These are phyloP conservation scores for Candida andamanensis DNA, from an alignment of 805 yeast species.

Conservation along the genomic window DNA sequence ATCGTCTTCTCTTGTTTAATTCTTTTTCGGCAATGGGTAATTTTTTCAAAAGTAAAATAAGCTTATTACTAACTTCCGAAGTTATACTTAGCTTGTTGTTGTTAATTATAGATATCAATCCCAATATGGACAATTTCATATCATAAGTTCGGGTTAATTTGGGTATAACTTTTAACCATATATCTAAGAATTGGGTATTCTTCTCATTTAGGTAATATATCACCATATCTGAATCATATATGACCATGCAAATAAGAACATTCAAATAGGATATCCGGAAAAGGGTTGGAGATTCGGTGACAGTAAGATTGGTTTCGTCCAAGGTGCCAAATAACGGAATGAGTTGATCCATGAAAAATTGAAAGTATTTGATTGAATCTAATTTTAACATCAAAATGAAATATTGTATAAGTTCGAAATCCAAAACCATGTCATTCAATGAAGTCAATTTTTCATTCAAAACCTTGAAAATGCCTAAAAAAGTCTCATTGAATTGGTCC, in stretches of 20 bases:
- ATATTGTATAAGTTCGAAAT: conserved; percentile 61
- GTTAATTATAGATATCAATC: conserved; percentile 47
- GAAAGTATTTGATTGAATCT: conserved; percentile 5
- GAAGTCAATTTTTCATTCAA: conserved; percentile 49
- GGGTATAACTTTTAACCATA: conserved; percentile 61
- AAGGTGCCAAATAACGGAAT: conserved; percentile 1
- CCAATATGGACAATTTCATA: conserved; percentile 68
- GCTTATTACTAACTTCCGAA: conserved; percentile 7
- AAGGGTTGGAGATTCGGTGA: conserved; percentile 23
- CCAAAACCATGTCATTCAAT: conserved; percentile 50
- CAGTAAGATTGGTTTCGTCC: conserved; percentile 21
- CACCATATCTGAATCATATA: conserved; percentile 53
- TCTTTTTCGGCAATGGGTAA: conserved; percentile 69
- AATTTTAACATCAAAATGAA: conserved; percentile 54
- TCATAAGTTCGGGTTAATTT: conserved; percentile 70
- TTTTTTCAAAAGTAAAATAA: conserved; percentile 35
- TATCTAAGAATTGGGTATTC: conserved; percentile 44
- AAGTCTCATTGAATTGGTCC: conserved; percentile 24
- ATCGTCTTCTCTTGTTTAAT: conserved; percentile 58
- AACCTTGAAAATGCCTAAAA: conserved; percentile 29
- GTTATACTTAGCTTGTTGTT: conserved; percentile 16
- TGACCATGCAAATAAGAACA: conserved; percentile 58
- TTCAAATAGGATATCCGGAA: conserved; percentile 52
- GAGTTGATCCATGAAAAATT: conserved; percentile 3
- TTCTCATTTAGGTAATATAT: conserved; percentile 43